Base-by-base conservation (phyloP, 306 rosid species). In the Dryas octopetala region DNA sequence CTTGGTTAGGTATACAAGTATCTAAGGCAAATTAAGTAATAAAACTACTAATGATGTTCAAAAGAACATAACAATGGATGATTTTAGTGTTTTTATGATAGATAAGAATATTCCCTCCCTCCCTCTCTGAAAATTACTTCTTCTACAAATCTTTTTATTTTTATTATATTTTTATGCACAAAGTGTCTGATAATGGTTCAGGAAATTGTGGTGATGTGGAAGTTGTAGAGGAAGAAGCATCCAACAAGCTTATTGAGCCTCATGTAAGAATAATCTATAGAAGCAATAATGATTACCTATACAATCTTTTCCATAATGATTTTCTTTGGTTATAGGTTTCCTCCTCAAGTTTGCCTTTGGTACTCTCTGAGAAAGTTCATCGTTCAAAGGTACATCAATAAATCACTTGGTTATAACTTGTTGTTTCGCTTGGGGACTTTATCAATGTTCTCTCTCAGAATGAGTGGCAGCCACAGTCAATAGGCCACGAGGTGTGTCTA, bases 341-440 rank as follows among this genome's bases (percentile, higher is more conserved):
- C 80, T 87, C 98, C 26, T 54, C 91, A 55, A 89, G 85, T 80
- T 84, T 95, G 85, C 98, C 97, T 65, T 82, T 95, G 89, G 70
- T 92, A 85, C 91, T 95, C 71, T 84, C 98, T 62, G 98, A 95
- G 76, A 95, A 90, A 85, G 97, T 89, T 69, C 93, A 95, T 0
- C 89, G 88, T 43, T 61, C 95, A 65, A 95, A 95, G 98, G 98
- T 94, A 75, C 57, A 84, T 51, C 62, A 76, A 59, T 53, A 80
- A 6, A 64, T 43, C 14, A 28, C 75, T 68, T 68, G 72, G 57
- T 26, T 68, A 15, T 71, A 32, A 48, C 19, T 17, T 68, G 58
- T 43, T 44, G 15, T 52, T 75, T 50, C 16, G 72, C 74, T 83
- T 52, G 65, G 62, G 62, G 57, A 54, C 55, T 46, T 76, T 47